Base-by-base conservation (phyloP, 208 protist genomes). In the Balamuthia mandrillaris region DNA sequence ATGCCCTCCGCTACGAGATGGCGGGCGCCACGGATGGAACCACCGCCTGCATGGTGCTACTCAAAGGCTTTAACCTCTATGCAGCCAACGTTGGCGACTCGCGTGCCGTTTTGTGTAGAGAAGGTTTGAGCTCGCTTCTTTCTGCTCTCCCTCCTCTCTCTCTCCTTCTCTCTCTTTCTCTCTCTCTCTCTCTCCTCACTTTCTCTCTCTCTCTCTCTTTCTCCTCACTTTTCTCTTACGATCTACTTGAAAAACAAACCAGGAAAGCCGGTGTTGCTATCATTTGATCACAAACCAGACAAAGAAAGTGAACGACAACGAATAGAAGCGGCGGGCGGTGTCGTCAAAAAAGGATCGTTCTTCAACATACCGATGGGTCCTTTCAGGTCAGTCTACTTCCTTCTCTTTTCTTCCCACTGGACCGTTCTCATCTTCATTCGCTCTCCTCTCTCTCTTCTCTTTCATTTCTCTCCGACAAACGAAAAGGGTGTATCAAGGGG, bases 341-440 rank as follows among this genome's bases (percentile, higher is more conserved):
- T 33, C n/a, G 72, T 81, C 29, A 81, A 78, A 56, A 78, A 78
- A 35, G 68, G 68, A 21, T 78, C 68, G 5, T 78, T 78, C 27
- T 78, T 78, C 68, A 78, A 78, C 68, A 78, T 78, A 12, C 68
- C 68, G n/a, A 78, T 78, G 68, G 68, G 68, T n/a, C 68, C 68
- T 12, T 78, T 78, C 68, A 78, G 68, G 68, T 56, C n/a, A n/a
- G n/a, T n/a, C n/a, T n/a, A n/a, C n/a, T n/a, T n/a, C n/a, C n/a
- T n/a, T n/a, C n/a, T n/a, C n/a, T n/a, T n/a, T n/a, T n/a, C n/a
- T n/a, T n/a, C n/a, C n/a, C n/a, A n/a, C n/a, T n/a, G n/a, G n/a
- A n/a, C n/a, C n/a, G n/a, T n/a, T n/a, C n/a, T n/a, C n/a, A n/a
- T n/a, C n/a, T n/a, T n/a, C n/a, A n/a, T n/a, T n/a, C n/a, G n/a